Conservation (phyloP, 768 basidiomycete genomes). For the Mycena sanguinolenta region DNA sequence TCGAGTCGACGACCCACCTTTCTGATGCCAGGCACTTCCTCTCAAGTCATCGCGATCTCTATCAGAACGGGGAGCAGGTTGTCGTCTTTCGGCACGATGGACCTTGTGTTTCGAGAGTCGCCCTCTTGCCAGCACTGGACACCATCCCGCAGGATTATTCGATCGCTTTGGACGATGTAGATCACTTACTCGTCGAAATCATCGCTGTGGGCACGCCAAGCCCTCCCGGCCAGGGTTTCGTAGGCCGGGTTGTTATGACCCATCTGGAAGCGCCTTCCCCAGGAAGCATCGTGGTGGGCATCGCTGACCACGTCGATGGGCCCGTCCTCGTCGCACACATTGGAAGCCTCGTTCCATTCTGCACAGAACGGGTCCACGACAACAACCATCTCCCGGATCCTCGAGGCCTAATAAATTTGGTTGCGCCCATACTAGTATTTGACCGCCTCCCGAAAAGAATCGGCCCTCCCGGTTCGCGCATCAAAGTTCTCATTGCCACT, state of each 20-base stretch:
- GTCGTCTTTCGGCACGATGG: background rate
- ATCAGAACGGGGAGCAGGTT: background rate
- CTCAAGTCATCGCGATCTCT: background rate
- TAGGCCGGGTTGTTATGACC: background rate
- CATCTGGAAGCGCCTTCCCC: background rate
- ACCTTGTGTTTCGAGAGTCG: background rate
- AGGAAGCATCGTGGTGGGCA: background rate
- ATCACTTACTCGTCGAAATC: background rate
- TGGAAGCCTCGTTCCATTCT: background rate
- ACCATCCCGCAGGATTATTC: background rate
- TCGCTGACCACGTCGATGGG: background rate
- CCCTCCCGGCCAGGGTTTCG: background rate
- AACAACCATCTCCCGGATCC: background rate
- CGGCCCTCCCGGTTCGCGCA: background rate
- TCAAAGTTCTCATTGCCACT: background rate
- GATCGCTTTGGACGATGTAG: background rate
- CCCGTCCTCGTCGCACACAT: background rate
- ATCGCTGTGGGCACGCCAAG: background rate
- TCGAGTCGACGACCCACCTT: background rate
- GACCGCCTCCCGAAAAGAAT: background rate
- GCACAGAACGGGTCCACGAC: too few relatives aligned
- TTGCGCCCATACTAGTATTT: background rate
- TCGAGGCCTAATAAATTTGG: background rate
- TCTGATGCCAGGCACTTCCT: background rate
- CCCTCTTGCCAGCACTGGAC: background rate